A percentile compares a stretch with the other conserved stretches of the same genome.
Conservation (phyloP, 2,329 filamentous ascomycete species). For the Paecilomyces dactylethromorphus region DNA sequence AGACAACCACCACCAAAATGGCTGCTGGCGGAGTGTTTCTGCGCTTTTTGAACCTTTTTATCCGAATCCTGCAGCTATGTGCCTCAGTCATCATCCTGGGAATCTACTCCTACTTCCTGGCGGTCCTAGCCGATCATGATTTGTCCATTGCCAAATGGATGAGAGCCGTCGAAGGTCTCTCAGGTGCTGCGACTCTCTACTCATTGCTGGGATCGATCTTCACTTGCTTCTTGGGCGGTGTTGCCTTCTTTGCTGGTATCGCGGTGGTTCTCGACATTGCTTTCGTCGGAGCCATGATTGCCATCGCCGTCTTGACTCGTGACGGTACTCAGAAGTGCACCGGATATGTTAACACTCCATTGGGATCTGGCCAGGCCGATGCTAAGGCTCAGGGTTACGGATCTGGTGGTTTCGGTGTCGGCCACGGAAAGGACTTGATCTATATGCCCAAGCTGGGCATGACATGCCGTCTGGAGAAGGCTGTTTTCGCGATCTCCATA, state of each 20-base stretch:
- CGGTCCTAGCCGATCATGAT: slow-evolving; percentile 60
- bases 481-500: slow-evolving; percentile 70
- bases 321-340: slow-evolving; percentile 62
- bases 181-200: slow-evolving; percentile 70
- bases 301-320: slow-evolving; percentile 69
- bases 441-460: slow-evolving; percentile 39
- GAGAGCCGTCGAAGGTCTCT: slow-evolving; percentile 70
- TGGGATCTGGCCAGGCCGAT: slow-evolving; percentile 57
- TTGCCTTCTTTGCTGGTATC: slow-evolving; percentile 64
- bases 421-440: slow-evolving; percentile 10
- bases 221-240: slow-evolving; percentile 72
- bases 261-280: slow-evolving; percentile 69
- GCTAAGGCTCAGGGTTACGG: slow-evolving; percentile 44
- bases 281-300: slow-evolving; percentile 73
- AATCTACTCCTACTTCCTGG: slow-evolving; percentile 80
- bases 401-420: slow-evolving; percentile 40
- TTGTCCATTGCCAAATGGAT: slow-evolving; percentile 57
- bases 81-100: slow-evolving; percentile 68
- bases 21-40: slow-evolving; percentile 56
- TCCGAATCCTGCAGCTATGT: slow-evolving; percentile 68
- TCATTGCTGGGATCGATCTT: slow-evolving; percentile 64
- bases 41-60: slow-evolving; percentile 61
- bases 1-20: slow-evolving; percentile 40
- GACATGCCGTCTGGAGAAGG: slow-evolving; percentile 71
- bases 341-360: slow-evolving; percentile 58